Conservation (phyloP, 305 asterid species). For the Caryopteris hybrid region DNA sequence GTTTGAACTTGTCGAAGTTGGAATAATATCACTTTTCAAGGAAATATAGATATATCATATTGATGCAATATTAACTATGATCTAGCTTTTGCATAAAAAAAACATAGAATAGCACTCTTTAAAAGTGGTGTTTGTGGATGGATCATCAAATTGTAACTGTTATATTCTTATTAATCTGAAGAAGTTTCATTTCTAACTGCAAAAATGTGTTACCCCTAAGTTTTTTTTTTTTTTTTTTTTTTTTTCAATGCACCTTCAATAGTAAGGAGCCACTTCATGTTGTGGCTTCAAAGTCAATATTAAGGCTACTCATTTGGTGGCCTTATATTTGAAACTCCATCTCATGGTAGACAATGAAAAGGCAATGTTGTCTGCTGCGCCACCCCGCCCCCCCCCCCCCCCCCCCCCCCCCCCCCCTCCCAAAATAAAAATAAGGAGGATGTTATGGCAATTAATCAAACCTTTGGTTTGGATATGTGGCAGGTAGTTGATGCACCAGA, state of each 20-base stretch:
- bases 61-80: background rate
- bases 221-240: background rate
- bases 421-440: background rate
- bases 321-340: background rate
- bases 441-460: background rate
- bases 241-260: background rate
- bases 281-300: background rate
- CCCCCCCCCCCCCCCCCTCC: no score
- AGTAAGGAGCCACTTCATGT: background rate
- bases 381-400: no score
- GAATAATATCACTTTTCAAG: background rate
- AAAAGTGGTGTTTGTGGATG: background rate
- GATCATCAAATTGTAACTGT: background rate
- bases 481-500: conserved; percentile 98
- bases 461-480: conserved; percentile 22
- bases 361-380: no score
- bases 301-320: background rate
- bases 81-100: background rate
- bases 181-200: background rate
- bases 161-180: no score
- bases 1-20: background rate
- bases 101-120: no score
- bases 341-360: background rate
- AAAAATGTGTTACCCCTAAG: background rate
- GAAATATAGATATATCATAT: background rate